A percentile compares a stretch with the other conserved stretches of the same genome.
Evolutionary conservation across 331 rosid species (phyloP).

Genomic region (Quercus tomentella): DNA sequence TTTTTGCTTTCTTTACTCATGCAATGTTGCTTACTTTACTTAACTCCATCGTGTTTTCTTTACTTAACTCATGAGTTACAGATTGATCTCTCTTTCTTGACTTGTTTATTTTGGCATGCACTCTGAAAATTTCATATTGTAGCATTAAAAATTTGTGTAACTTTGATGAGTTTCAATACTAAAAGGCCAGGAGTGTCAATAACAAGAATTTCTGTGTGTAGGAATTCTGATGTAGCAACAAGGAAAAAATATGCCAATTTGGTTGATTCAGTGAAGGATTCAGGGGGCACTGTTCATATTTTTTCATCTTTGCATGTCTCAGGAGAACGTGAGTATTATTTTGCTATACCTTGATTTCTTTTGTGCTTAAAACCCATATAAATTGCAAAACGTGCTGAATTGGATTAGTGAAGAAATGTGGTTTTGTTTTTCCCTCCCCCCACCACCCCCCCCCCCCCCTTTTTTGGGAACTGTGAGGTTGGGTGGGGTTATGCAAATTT

Average conservation of each 20-base stretch:
- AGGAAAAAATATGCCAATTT: conserved; percentile 72
- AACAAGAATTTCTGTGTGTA: conserved; percentile 25
- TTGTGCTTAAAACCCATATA: neutral
- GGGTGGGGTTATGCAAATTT: neutral
- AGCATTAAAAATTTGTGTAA: neutral
- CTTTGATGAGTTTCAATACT: neutral
- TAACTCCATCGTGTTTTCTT: no score
- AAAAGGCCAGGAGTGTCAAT: neutral
- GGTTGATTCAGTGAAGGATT: conserved; percentile 76
- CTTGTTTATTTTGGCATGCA: no score
- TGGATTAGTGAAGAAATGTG: neutral
- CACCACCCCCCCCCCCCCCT: neutral
- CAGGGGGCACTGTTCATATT: conserved; percentile 85
- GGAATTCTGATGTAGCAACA: conserved; percentile 64
- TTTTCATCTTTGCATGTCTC: conserved; percentile 96
- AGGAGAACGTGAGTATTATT: conserved; percentile 87
- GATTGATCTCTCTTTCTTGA: no score
- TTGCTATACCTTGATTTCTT: neutral
- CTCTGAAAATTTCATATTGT: neutral
- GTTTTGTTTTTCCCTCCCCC: neutral
- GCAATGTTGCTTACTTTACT: neutral
- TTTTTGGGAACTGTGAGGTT: neutral
- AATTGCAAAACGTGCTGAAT: neutral
- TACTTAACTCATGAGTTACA: no score
- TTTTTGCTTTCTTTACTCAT: conserved; percentile 1